Base-by-base conservation (phyloP, 163 green algal species). In the Trebouxiophyceae sp. region DNA sequence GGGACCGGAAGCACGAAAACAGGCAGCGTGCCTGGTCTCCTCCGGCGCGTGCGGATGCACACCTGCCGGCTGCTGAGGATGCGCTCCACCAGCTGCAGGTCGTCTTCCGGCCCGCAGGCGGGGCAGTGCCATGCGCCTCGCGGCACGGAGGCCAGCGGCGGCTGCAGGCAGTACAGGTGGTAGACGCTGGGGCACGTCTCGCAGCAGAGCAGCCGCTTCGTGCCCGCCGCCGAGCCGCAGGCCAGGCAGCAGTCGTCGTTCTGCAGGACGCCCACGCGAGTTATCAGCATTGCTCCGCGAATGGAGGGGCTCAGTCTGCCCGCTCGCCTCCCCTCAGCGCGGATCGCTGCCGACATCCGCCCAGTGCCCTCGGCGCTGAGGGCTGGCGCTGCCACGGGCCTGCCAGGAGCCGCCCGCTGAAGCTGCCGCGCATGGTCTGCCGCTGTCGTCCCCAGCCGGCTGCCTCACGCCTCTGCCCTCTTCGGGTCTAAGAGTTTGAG, bases 81-180 rank as follows among this genome's bases (percentile, higher is more conserved):
- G 24, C 62, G 56, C 27, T 72, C 66, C 31, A 72, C 24, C 45
- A 62, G 45, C 30, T 72, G 28, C 39, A 72, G 32, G 24, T 32
- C 19, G 24, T 58, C 29, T 3, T 58, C 30, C 5, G 20, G 28
- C 16, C 16, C 29, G 66, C 79, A 86, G 12, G 61, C 5, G 23
- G 71, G 75, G 66, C 79, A 86, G 55, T 66, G 68, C 79, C 79
- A 86, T 31, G 73, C 70, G 1, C 73, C 73, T 2, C 26, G 16
- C 1, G 79, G 79, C 46, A 76, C 39, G 3, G 33, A 33, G 2
- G 68, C 67, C 8, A 86, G 73, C 22, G 78, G 78, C 22, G 75
- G 75, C 45, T 77, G 64, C 24, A 77, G 55, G 73, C 79, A 86
- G 61, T 71, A 72, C 16, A 73, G 60, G 68, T 86, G 79, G 64